These are phyloP conservation scores for Geranomyces variabilis DNA, from an alignment of 192 early-diverging fungal genomes.

Conservation along the genomic window DNA sequence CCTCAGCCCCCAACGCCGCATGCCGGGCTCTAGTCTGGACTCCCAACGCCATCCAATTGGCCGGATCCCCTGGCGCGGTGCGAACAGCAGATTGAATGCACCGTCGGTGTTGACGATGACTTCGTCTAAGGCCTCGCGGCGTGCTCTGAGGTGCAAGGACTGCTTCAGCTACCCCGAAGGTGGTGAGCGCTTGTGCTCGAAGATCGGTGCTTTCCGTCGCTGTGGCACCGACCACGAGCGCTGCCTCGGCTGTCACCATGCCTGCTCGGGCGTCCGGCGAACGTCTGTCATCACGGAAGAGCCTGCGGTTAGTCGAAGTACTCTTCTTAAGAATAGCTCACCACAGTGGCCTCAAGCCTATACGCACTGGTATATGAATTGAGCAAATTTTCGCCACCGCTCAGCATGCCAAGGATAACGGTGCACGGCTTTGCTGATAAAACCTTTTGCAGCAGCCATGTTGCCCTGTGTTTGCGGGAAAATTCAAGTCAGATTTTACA, in stretches of 20 bases:
- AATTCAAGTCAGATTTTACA: not conserved
- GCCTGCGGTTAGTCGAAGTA: not conserved
- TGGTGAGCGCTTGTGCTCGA: not conserved
- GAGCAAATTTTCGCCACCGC: slow-evolving; percentile 35
- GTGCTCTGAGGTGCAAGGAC: slow-evolving; percentile 16
- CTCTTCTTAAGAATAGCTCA: not conserved
- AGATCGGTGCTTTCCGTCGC: not conserved
- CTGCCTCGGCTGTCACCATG: not conserved
- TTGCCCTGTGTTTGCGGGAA: slow-evolving; percentile 18
- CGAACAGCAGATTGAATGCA: slow-evolving; percentile 20
- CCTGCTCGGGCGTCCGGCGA: not conserved
- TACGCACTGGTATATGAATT: slow-evolving; percentile 19
- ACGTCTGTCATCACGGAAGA: not conserved
- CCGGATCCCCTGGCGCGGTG: slow-evolving; percentile 5
- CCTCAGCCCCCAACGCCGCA: not conserved
- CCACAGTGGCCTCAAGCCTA: too few species aligned
- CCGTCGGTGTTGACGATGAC: not conserved
- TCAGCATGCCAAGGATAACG: slow-evolving; percentile 43
- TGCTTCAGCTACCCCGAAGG: not conserved
- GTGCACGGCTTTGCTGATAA: slow-evolving; percentile 43
- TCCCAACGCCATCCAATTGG: slow-evolving; percentile 27
- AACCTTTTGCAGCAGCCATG: slow-evolving; percentile 37
- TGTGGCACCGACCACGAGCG: not conserved
- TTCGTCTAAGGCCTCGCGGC: slow-evolving; percentile 6
- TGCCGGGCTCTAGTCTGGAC: slow-evolving; percentile 13